Evolutionary conservation across 805 yeast species (phyloP).

Genomic region (Candida yuanshanica): DNA sequence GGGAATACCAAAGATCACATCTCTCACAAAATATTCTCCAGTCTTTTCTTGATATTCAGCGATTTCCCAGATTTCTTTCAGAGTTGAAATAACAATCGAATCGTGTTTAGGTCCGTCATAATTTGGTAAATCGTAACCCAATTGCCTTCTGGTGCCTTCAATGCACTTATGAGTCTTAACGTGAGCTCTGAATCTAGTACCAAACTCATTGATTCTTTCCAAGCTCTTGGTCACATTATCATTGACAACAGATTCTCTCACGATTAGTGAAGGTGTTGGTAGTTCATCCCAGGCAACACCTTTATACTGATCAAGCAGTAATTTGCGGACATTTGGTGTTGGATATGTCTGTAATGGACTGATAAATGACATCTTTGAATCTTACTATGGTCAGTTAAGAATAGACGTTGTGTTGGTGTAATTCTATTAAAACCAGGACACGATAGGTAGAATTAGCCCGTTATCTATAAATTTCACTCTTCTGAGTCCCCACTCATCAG

Average conservation of each 20-base stretch:
- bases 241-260: conserved; percentile 36
- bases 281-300: conserved; percentile 42
- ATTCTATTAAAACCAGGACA: too few species aligned
- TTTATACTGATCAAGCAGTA: conserved; percentile 21
- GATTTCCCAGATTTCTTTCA: conserved; percentile 58
- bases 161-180: conserved; percentile 70
- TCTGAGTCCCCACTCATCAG: too few species aligned
- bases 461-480: too few species aligned
- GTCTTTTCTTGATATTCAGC: conserved; percentile 24
- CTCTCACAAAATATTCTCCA: conserved; percentile 30
- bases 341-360: conserved; percentile 15
- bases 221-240: conserved; percentile 43
- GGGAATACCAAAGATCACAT: conserved; percentile 56
- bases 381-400: too few species aligned
- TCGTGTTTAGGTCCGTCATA: conserved; percentile 31
- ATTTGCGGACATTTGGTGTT: conserved; percentile 8
- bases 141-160: conserved; percentile 52
- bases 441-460: too few species aligned
- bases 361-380: conserved; percentile 12
- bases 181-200: conserved; percentile 57
- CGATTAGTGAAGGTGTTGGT: conserved; percentile 56
- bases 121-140: conserved; percentile 36
- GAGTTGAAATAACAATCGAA: conserved; percentile 61
- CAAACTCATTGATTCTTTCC: conserved; percentile 30
- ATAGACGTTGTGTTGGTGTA: too few species aligned